These are phyloP conservation scores for Polymyxa betae DNA, from an alignment of 208 protist genomes.

Conservation along the genomic window DNA sequence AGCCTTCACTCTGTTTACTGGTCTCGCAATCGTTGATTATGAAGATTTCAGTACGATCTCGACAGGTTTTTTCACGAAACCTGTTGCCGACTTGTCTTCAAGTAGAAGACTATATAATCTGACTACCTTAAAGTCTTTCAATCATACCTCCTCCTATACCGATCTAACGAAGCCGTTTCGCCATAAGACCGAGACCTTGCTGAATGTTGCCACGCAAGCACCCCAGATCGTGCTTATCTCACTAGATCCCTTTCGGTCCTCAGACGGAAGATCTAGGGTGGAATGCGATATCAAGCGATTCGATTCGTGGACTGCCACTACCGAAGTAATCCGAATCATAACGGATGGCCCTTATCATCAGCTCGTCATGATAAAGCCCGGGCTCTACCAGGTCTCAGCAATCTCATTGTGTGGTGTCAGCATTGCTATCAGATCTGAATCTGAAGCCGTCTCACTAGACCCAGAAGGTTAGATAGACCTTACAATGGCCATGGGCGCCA, in stretches of 20 bases:
- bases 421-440: background rate
- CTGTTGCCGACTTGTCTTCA: background rate
- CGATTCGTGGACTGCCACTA: background rate
- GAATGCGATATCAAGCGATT: background rate
- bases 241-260: background rate
- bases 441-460: background rate
- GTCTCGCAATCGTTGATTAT: background rate
- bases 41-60: too few species aligned
- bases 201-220: background rate
- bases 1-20: background rate
- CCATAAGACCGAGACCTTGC: background rate
- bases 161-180: background rate
- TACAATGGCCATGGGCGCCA: background rate
- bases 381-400: background rate
- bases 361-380: background rate
- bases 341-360: background rate
- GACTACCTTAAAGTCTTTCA: too few species aligned
- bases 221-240: background rate
- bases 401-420: background rate
- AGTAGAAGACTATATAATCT: background rate
- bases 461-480: background rate
- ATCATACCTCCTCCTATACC: too few species aligned
- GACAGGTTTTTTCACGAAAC: background rate
- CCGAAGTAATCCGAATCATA: background rate
- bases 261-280: background rate